These are phyloP conservation scores for Blastocystis hominis DNA, from an alignment of 352 stramenopile species.

Conservation along the genomic window DNA sequence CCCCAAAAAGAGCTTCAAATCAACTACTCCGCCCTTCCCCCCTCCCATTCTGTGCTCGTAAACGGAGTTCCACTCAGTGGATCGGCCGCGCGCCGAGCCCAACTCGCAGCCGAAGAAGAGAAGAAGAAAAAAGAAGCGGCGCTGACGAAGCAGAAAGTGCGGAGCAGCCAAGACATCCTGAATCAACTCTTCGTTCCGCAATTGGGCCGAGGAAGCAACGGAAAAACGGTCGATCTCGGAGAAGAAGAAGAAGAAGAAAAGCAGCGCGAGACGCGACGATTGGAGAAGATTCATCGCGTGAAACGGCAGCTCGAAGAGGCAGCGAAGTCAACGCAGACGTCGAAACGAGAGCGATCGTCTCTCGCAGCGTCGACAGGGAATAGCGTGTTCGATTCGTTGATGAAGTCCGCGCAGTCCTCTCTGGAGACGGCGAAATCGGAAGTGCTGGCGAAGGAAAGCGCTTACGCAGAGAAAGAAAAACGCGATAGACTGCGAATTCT, in stretches of 20 bases:
- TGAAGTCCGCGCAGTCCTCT: background rate
- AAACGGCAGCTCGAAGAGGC: background rate
- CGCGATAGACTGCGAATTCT: background rate
- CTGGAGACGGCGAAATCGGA: background rate
- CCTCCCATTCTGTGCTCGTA: background rate
- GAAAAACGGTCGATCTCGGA: background rate
- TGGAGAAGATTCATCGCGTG: background rate
- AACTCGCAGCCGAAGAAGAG: background rate
- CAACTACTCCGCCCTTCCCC: background rate
- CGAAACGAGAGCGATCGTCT: background rate
- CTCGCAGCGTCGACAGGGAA: background rate
- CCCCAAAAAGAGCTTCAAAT: background rate
- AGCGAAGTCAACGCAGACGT: background rate
- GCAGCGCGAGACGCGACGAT: background rate
- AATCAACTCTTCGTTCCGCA: background rate
- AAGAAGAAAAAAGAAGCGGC: background rate
- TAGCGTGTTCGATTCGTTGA: background rate
- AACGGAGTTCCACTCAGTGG: background rate
- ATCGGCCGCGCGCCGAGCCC: background rate
- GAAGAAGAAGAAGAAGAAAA: too few relatives aligned
- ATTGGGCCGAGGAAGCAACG: background rate
- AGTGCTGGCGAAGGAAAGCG: background rate
- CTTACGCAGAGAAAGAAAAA: slow-evolving; percentile 29
- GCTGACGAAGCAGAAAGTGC: background rate
- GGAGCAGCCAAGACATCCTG: background rate